Conservation (phyloP, 306 rosid genomes). For the Betula pendula region DNA sequence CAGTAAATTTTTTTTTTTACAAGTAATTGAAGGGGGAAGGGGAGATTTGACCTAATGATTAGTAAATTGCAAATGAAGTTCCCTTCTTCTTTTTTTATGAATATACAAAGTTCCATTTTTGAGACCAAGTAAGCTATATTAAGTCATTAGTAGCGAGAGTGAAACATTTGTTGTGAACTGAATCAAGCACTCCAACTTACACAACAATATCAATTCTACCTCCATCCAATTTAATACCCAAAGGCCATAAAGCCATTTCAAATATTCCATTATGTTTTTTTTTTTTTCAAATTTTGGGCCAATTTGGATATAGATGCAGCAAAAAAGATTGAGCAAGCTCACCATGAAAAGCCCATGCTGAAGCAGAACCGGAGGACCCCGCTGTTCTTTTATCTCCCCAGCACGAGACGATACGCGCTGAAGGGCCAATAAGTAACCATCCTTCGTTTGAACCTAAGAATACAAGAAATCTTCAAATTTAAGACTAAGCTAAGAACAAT, state of each 20-base stretch:
- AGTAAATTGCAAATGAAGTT: too few relatives aligned
- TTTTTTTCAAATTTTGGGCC: neutral
- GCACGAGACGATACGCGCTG: slow-evolving; percentile 70
- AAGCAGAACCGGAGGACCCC: slow-evolving; percentile 78
- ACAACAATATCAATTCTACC: neutral
- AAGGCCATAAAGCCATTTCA: neutral
- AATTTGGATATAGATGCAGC: neutral
- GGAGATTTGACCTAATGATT: too few relatives aligned
- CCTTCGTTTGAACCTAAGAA: slow-evolving; percentile 67
- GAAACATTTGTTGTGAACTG: neutral
- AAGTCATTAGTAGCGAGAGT: neutral
- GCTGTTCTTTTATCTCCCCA: slow-evolving; percentile 26
- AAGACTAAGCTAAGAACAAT: neutral
- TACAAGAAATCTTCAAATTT: neutral
- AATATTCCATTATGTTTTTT: neutral
- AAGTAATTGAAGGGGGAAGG: too few relatives aligned
- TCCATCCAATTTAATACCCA: neutral
- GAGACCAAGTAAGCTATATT: neutral
- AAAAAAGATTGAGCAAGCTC: slow-evolving; percentile 10
- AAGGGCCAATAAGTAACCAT: slow-evolving; percentile 79
- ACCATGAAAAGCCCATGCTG: slow-evolving; percentile 91
- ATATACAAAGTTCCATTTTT: neutral
- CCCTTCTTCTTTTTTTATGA: too few relatives aligned
- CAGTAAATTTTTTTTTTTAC: neutral
- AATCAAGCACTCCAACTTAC: neutral